Conservation (phyloP, 2,329 filamentous ascomycete species). For the Dactylonectria estremocensis region DNA sequence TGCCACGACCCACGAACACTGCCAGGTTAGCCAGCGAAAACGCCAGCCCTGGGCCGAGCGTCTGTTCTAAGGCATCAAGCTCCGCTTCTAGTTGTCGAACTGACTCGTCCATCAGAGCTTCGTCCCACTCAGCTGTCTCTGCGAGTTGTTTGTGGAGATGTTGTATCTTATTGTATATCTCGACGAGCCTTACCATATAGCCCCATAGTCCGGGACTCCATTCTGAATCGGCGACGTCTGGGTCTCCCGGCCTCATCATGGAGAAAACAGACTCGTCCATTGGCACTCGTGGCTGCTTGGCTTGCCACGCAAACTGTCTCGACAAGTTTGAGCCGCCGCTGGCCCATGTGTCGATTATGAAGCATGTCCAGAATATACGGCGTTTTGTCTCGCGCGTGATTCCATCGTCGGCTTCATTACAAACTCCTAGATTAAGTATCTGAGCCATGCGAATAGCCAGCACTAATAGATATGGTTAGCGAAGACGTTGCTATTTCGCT, state of each 20-base stretch:
- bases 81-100: conserved; percentile 40
- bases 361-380: conserved; percentile 54
- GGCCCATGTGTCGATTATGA: conserved; percentile 54
- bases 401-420: conserved; percentile 41
- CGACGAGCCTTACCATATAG: conserved; percentile 51
- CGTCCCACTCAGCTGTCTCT: conserved; percentile 49
- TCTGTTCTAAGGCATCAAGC: conserved; percentile 44
- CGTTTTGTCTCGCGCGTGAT: conserved; percentile 49
- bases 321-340: conserved; percentile 50
- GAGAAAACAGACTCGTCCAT: conserved; percentile 50
- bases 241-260: conserved; percentile 44
- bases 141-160: conserved; percentile 51
- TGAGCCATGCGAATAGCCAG: conserved; percentile 54
- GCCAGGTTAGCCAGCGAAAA: conserved; percentile 49
- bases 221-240: conserved; percentile 30
- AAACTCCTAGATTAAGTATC: conserved; percentile 47
- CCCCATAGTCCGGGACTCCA: conserved; percentile 52
- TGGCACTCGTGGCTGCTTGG: conserved; percentile 39
- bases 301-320: conserved; percentile 46
- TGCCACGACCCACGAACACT: conserved; percentile 42
- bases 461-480: conserved; percentile 25
- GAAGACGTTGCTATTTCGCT: neutral
- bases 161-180: conserved; percentile 53
- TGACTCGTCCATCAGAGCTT: conserved; percentile 43
- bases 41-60: conserved; percentile 36